These are phyloP conservation scores for Rubus idaeus DNA, from an alignment of 306 rosid genomes.

Conservation along the genomic window DNA sequence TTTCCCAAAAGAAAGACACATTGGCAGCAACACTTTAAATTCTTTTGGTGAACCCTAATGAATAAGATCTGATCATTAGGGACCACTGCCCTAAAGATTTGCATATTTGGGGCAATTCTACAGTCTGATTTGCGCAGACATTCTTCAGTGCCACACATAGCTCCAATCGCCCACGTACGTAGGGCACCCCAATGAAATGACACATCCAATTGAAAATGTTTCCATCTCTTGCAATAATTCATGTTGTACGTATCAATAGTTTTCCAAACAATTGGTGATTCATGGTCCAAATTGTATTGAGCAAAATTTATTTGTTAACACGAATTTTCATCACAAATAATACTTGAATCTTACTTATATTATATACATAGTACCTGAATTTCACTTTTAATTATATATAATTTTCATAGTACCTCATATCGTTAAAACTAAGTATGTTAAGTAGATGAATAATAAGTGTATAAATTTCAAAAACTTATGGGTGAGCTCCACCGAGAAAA, in stretches of 20 bases:
- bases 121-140: constrained; percentile 7
- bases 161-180: constrained; percentile 5
- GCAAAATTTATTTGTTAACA: too few relatives aligned
- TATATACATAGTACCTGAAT: too few relatives aligned
- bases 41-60: constrained; percentile 3
- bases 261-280: too few relatives aligned
- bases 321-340: too few relatives aligned
- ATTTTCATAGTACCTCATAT: too few relatives aligned
- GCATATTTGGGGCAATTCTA: constrained; percentile 4
- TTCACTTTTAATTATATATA: too few relatives aligned
- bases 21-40: constrained; percentile 15
- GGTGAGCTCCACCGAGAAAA: too few relatives aligned
- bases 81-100: constrained; percentile 5
- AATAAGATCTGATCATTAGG: neutral
- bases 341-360: too few relatives aligned
- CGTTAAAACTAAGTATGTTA: too few relatives aligned
- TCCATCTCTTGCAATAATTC: neutral
- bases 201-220: neutral
- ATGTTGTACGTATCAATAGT: neutral
- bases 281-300: too few relatives aligned
- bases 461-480: too few relatives aligned
- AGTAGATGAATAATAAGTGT: too few relatives aligned
- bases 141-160: neutral
- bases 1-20: constrained; percentile 30
- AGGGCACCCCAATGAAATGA: neutral